Evolutionary conservation across 2,329 filamentous ascomycete genomes (phyloP).

Genomic region (Huntiella savannae): DNA sequence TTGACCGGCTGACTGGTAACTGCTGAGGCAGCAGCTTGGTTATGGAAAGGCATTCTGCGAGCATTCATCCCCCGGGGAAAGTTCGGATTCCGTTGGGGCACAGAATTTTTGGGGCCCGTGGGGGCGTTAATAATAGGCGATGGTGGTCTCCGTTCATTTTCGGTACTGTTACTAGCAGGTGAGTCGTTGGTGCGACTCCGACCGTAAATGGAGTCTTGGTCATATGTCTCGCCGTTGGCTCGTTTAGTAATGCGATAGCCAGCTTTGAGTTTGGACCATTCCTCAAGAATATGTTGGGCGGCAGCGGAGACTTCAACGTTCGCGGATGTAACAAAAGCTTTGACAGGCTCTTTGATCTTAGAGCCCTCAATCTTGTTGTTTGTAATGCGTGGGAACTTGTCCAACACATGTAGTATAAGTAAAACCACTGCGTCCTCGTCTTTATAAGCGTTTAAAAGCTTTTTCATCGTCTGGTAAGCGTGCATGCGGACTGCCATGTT

Average conservation of each 20-base stretch:
- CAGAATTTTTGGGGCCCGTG: conserved; percentile 41
- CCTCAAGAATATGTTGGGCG: conserved; percentile 52
- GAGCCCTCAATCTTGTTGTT: conserved; percentile 95
- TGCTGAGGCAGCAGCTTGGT: conserved; percentile 12
- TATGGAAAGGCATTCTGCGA: conserved; percentile 26
- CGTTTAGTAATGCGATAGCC: conserved; percentile 86
- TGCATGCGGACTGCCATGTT: conserved; percentile 90
- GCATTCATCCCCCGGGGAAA: background rate
- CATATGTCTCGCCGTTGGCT: conserved; percentile 29
- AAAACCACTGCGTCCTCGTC: conserved; percentile 80
- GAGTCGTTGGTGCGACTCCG: conserved; percentile 4
- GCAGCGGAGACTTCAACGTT: conserved; percentile 58
- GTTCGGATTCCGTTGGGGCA: conserved; percentile 28
- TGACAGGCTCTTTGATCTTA: conserved; percentile 72
- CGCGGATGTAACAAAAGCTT: conserved; percentile 45
- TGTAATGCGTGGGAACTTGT: conserved; percentile 74
- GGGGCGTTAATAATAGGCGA: conserved; percentile 30
- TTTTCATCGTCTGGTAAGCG: conserved; percentile 87
- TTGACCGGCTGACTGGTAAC: background rate
- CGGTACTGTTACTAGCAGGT: conserved; percentile 15
- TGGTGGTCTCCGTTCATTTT: conserved; percentile 40
- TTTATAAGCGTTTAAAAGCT: conserved; percentile 63
- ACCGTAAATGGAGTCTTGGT: conserved; percentile 6
- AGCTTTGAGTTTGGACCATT: conserved; percentile 77
- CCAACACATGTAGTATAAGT: conserved; percentile 76